These are phyloP conservation scores for Phytopythium sindhum DNA, from an alignment of 352 stramenopile genomes.

Conservation along the genomic window DNA sequence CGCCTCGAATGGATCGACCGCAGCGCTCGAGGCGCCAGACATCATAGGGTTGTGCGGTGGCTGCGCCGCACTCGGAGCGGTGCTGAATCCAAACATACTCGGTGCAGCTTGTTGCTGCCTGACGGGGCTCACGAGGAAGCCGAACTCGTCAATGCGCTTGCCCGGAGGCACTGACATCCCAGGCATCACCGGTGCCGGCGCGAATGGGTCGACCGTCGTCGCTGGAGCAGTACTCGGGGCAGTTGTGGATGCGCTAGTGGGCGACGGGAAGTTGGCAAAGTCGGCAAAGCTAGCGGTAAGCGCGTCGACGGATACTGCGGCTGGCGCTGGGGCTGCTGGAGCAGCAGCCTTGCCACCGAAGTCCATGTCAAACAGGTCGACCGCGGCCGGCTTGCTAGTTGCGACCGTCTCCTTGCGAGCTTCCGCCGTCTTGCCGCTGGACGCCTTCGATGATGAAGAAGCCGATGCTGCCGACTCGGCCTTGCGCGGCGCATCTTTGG, in stretches of 20 bases:
- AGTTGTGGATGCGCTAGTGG: conserved; percentile 19
- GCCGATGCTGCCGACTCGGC: conserved; percentile 1
- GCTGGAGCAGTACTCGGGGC: not conserved
- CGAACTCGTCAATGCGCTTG: conserved; percentile 49
- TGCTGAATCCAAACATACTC: conserved; percentile 36
- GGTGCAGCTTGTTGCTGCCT: conserved; percentile 24
- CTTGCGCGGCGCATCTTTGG: conserved; percentile 7
- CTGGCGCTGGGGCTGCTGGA: conserved; percentile 10
- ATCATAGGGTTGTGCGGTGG: conserved; percentile 8
- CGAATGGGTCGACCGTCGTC: conserved; percentile 17
- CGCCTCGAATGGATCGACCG: conserved; percentile 47
- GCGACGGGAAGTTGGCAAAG: conserved; percentile 60
- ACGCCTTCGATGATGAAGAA: conserved; percentile 1
- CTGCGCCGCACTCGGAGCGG: conserved; percentile 13
- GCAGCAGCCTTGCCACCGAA: conserved; percentile 42
- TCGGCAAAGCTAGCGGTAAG: conserved; percentile 37
- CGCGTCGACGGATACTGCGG: conserved; percentile 16
- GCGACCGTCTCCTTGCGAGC: conserved; percentile 49
- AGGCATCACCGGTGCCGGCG: not conserved
- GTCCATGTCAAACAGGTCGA: conserved; percentile 65
- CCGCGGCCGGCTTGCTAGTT: conserved; percentile 28
- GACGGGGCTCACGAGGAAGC: conserved; percentile 44
- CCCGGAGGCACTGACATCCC: conserved; percentile 4
- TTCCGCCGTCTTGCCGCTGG: conserved; percentile 43
- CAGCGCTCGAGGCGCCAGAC: conserved; percentile 15